Percentiles rank a stretch among this genome's conserved stretches.
These are phyloP conservation scores for Zychaea mexicana DNA, from an alignment of 371 early-diverging fungal species.

Conservation along the genomic window DNA sequence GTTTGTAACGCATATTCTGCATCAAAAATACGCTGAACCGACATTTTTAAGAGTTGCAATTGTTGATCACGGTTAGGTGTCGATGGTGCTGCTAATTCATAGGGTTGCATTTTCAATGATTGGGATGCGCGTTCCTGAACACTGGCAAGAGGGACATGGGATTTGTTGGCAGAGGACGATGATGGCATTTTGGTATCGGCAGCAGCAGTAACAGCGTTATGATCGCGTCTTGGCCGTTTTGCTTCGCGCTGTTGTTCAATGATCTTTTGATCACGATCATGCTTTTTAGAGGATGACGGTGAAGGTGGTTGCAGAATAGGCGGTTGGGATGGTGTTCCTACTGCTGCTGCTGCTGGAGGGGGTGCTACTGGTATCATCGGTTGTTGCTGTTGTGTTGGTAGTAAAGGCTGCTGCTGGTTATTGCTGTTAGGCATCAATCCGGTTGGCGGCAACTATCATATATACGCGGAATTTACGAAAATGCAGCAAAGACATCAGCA, in stretches of 20 bases:
- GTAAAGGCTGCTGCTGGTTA: constrained; percentile 2
- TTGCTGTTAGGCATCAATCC: background rate
- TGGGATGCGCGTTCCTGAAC: constrained; percentile 48
- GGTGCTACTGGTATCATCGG: background rate
- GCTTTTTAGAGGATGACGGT: background rate
- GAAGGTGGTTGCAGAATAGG: background rate
- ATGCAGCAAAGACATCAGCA: too few species aligned
- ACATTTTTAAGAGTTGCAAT: constrained; percentile 30
- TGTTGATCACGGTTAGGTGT: constrained; percentile 19
- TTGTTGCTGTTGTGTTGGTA: background rate
- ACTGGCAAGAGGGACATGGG: constrained; percentile 34
- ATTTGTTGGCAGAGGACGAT: background rate
- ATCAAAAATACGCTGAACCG: constrained; percentile 42
- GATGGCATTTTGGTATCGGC: constrained; percentile 7
- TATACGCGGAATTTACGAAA: background rate
- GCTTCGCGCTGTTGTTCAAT: background rate
- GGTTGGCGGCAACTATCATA: constrained; percentile 9
- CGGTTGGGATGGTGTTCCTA: background rate
- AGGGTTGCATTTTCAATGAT: constrained; percentile 46
- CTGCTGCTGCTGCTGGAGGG: background rate
- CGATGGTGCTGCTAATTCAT: constrained; percentile 28
- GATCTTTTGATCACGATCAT: background rate
- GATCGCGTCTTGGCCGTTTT: background rate
- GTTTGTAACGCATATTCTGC: constrained; percentile 23
- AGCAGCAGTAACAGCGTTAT: background rate